Evolutionary conservation across 805 yeast species (phyloP).

Genomic region (Nakazawaea ishiwadae): DNA sequence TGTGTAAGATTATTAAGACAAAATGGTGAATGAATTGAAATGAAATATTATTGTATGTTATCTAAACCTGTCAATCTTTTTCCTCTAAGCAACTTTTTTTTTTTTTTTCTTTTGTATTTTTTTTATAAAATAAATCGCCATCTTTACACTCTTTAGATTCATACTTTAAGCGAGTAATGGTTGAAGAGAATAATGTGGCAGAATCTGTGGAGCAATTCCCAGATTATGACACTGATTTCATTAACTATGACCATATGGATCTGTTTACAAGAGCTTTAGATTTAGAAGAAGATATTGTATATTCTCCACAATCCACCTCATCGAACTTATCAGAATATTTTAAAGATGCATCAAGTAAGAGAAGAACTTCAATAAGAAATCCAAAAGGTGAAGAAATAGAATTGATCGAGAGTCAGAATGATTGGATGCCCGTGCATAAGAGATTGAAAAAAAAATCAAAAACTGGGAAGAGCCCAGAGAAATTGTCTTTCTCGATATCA

Average conservation of each 20-base stretch:
- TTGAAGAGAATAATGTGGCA: conserved; percentile 5
- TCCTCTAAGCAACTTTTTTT: no score
- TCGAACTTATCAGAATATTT: conserved; percentile 1
- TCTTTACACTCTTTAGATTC: no score
- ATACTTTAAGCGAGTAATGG: conserved; percentile 13
- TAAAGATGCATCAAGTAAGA: background rate
- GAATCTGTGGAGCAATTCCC: conserved; percentile 5
- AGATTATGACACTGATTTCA: conserved; percentile 9
- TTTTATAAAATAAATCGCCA: no score
- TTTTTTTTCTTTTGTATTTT: no score
- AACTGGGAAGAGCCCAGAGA: conserved; percentile 2
- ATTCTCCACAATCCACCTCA: conserved; percentile 4
- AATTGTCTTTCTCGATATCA: conserved; percentile 17
- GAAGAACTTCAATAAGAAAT: conserved; percentile 7
- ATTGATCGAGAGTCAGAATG: conserved; percentile 36
- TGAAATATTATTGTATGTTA: background rate
- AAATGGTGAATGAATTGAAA: conserved; percentile 18
- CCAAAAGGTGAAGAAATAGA: conserved; percentile 21
- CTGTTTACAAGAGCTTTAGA: conserved; percentile 11
- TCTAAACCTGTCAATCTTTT: no score
- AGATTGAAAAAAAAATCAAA: conserved; percentile 15
- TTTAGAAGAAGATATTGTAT: conserved; percentile 16
- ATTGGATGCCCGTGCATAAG: conserved; percentile 41
- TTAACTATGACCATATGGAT: conserved; percentile 6
- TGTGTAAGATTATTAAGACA: conserved; percentile 36